These are phyloP conservation scores for Hypoxylon subgilvum DNA, from an alignment of 495 filamentous ascomycete species.

Conservation along the genomic window DNA sequence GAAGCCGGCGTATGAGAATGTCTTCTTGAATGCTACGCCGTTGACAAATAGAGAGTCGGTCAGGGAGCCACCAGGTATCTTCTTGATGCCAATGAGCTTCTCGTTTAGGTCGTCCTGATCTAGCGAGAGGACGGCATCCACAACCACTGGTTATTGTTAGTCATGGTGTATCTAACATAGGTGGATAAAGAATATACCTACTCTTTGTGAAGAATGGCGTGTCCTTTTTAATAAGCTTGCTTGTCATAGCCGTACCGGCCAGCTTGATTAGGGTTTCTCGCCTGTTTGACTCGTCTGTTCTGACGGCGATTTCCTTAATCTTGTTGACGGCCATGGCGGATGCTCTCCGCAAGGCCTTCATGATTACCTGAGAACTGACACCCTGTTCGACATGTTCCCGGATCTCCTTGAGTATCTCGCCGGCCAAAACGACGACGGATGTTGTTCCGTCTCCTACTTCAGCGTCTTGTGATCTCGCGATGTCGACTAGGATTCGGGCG, in stretches of 20 bases:
- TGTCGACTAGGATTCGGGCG: slow-evolving; percentile 96
- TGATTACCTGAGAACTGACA: slow-evolving; percentile 94
- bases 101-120: slow-evolving; percentile 98
- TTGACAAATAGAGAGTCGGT: slow-evolving; percentile 98
- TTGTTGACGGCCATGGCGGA: slow-evolving; percentile 95
- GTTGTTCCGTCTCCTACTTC: slow-evolving; percentile 98
- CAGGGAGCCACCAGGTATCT: slow-evolving; percentile 93
- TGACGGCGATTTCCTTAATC: slow-evolving; percentile 94
- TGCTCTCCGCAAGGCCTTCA: slow-evolving; percentile 91
- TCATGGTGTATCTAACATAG: not conserved
- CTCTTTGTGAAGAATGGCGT: slow-evolving; percentile 97
- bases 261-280: slow-evolving; percentile 88
- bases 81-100: slow-evolving; percentile 97
- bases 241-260: slow-evolving; percentile 98
- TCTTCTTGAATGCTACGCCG: slow-evolving; percentile 99
- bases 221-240: slow-evolving; percentile 98
- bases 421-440: slow-evolving; percentile 92
- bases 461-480: slow-evolving; percentile 97
- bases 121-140: slow-evolving; percentile 94
- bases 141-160: slow-evolving; percentile 72
- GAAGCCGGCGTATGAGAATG: slow-evolving; percentile 98
- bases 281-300: slow-evolving; percentile 82
- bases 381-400: slow-evolving; percentile 95
- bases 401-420: slow-evolving; percentile 95
- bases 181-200: slow-evolving; percentile 57